Percentiles rank a stretch among this genome's conserved stretches.
These are phyloP conservation scores for Adansonia digitata DNA, from an alignment of 345 rosid species.

Conservation along the genomic window DNA sequence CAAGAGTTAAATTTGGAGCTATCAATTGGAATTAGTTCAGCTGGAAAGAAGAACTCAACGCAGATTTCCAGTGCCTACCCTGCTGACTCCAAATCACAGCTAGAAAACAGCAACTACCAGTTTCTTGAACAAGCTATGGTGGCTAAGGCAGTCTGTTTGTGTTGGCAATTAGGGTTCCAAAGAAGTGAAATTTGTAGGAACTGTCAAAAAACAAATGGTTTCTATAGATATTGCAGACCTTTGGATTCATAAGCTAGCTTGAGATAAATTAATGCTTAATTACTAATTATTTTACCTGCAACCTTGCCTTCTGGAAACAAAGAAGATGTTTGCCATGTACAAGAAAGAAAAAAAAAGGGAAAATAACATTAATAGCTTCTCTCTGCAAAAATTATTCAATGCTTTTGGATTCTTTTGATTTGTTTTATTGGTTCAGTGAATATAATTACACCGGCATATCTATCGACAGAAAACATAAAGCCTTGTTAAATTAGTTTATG, in stretches of 20 bases:
- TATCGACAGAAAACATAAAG: too few relatives aligned
- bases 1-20: conserved; percentile 45
- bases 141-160: conserved; percentile 31
- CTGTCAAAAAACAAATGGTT: conserved; percentile 31
- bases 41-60: conserved; percentile 2
- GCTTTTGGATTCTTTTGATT: too few relatives aligned
- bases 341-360: too few relatives aligned
- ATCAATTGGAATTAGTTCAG: conserved; percentile 36
- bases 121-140: conserved; percentile 1
- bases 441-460: too few relatives aligned
- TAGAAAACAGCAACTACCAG: neutral
- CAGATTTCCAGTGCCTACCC: conserved; percentile 20
- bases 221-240: conserved; percentile 22
- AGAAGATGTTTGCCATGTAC: too few relatives aligned
- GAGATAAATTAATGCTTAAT: too few relatives aligned
- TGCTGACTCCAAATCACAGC: conserved; percentile 37
- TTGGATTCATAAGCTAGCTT: conserved; percentile 16
- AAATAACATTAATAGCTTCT: too few relatives aligned
- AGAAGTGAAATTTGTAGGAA: conserved; percentile 34
- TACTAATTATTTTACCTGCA: too few relatives aligned
- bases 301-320: too few relatives aligned
- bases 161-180: conserved; percentile 47
- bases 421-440: too few relatives aligned
- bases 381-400: too few relatives aligned
- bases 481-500: too few relatives aligned